Conservation (phyloP, 768 basidiomycete species). For the Termitomyces sp. region DNA sequence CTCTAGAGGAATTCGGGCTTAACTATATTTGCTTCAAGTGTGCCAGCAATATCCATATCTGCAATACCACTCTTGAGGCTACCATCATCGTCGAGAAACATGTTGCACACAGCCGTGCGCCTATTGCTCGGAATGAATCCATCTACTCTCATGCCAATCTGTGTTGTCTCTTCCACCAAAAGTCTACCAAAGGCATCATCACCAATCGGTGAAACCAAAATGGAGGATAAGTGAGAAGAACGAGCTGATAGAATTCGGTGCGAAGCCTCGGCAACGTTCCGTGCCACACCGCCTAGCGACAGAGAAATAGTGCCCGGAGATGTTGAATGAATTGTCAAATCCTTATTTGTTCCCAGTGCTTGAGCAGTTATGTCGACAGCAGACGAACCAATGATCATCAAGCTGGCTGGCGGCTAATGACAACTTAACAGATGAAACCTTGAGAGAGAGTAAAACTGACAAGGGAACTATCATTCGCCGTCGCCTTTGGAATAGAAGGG, state of each 20-base stretch:
- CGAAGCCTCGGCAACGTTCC: slow-evolving; percentile 93
- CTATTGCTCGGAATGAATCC: slow-evolving; percentile 47
- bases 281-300: slow-evolving; percentile 84
- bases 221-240: slow-evolving; percentile 32
- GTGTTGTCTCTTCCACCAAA: slow-evolving; percentile 50
- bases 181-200: slow-evolving; percentile 73
- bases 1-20: slow-evolving; percentile 7
- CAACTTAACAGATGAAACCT: not conserved
- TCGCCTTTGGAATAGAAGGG: not conserved
- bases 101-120: slow-evolving; percentile 81
- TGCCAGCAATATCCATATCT: slow-evolving; percentile 76
- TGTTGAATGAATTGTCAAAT: slow-evolving; percentile 58
- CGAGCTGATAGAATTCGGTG: slow-evolving; percentile 53
- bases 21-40: slow-evolving; percentile 45
- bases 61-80: slow-evolving; percentile 83
- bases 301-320: slow-evolving; percentile 72
- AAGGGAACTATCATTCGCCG: not conserved
- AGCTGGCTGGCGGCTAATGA: slow-evolving; percentile 33
- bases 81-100: slow-evolving; percentile 72
- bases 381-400: slow-evolving; percentile 80
- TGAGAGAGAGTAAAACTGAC: slow-evolving; percentile 7
- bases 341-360: slow-evolving; percentile 26
- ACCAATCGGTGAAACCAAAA: slow-evolving; percentile 77
- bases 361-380: slow-evolving; percentile 86
- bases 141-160: slow-evolving; percentile 77